These are phyloP conservation scores for Leucocoprinus leucothites DNA, from an alignment of 768 basidiomycete genomes.

Conservation along the genomic window DNA sequence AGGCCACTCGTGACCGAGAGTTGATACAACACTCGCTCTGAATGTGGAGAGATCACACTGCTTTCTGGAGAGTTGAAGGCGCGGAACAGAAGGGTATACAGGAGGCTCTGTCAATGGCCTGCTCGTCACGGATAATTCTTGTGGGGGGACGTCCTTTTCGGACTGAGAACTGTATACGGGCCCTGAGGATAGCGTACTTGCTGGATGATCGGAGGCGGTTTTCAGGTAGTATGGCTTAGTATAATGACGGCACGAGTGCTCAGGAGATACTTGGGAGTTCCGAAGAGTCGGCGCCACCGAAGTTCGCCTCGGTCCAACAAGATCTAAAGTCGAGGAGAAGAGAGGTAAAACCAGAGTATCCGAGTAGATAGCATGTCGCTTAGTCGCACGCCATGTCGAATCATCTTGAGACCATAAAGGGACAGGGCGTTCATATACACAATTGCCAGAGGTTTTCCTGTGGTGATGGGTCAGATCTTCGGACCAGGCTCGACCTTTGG, in stretches of 20 bases:
- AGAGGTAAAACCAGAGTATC: conserved; percentile 25
- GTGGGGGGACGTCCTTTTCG: neutral
- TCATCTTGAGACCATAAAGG: neutral
- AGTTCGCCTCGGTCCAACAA: neutral
- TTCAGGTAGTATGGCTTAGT: neutral
- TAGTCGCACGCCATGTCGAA: conserved; percentile 15
- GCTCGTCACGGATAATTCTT: neutral
- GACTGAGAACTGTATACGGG: neutral
- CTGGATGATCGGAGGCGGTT: neutral
- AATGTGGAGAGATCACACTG: neutral
- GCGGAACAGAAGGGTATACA: neutral
- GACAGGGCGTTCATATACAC: neutral
- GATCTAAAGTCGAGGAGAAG: neutral
- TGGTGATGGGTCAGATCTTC: conserved; percentile 1
- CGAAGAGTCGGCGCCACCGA: neutral
- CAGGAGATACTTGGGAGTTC: neutral
- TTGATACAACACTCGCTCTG: neutral
- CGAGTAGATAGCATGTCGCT: conserved; percentile 38
- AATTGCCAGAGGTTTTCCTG: neutral
- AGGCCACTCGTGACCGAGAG: neutral
- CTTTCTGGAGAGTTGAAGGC: neutral
- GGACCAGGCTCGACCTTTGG: neutral
- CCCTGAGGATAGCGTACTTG: neutral
- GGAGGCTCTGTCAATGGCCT: neutral
- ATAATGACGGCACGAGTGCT: neutral